Conservation (phyloP, 148 eudicot species). For the Rhododendron griersonianum region DNA sequence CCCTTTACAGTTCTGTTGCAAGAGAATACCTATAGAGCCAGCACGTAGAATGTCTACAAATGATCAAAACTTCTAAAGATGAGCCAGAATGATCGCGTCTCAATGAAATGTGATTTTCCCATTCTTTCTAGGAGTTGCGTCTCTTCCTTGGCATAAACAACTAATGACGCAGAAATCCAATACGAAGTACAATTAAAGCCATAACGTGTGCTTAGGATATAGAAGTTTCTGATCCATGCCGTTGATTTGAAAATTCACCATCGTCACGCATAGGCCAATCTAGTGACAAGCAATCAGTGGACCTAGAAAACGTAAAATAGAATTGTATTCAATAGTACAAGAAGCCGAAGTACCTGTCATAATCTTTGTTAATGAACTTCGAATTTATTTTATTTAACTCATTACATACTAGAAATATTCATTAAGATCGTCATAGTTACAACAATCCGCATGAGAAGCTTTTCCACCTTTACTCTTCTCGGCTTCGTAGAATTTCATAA, state of each 20-base stretch:
- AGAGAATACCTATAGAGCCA: slow-evolving; percentile 44
- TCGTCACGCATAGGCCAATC: slow-evolving; percentile 28
- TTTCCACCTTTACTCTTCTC: too few relatives aligned
- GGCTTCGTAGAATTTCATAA: too few relatives aligned
- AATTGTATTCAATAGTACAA: neutral
- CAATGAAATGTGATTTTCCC: slow-evolving; percentile 55
- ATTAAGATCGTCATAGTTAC: too few relatives aligned
- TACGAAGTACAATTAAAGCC: neutral
- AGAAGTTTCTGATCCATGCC: neutral
- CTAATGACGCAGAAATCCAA: neutral
- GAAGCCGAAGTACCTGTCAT: neutral
- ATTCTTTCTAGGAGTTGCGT: slow-evolving; percentile 21
- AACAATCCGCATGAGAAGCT: too few relatives aligned
- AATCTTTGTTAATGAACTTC: too few relatives aligned
- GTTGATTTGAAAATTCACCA: slow-evolving; percentile 40
- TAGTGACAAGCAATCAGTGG: neutral
- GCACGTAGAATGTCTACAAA: slow-evolving; percentile 62
- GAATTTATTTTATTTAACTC: neutral
- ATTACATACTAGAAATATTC: slow-evolving; percentile 54
- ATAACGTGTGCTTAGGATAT: neutral
- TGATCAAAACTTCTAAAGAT: slow-evolving; percentile 63
- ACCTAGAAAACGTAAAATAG: slow-evolving; percentile 31
- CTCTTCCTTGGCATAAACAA: slow-evolving; percentile 25
- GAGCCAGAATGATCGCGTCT: slow-evolving; percentile 62
- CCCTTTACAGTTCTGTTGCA: neutral